Evolutionary conservation across 2,329 filamentous ascomycete genomes (phyloP).

Genomic region (Penicillium sp.): DNA sequence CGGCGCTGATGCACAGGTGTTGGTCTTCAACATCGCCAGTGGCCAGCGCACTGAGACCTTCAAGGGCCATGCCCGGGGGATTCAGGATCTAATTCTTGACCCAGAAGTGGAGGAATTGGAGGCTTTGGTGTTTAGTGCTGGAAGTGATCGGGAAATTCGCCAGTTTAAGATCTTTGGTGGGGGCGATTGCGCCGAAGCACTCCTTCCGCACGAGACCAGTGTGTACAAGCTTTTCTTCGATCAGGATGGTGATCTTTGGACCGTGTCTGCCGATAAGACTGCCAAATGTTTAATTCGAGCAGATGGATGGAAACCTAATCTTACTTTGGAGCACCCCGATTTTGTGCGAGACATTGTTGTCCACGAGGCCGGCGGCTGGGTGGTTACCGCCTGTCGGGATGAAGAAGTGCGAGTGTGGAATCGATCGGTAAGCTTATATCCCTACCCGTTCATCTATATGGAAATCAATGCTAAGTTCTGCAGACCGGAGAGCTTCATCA

Average conservation of each 20-base stretch:
- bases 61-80: slow-evolving; percentile 74
- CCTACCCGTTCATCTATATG: not conserved
- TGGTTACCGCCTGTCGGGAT: slow-evolving; percentile 84
- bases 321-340: slow-evolving; percentile 76
- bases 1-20: slow-evolving; percentile 74
- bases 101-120: slow-evolving; percentile 47
- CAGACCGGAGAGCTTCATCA: slow-evolving; percentile 71
- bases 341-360: slow-evolving; percentile 84
- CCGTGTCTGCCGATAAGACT: slow-evolving; percentile 86
- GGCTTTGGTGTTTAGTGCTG: slow-evolving; percentile 72
- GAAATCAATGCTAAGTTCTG: slow-evolving; percentile 28
- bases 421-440: slow-evolving; percentile 44
- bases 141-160: slow-evolving; percentile 77
- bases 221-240: slow-evolving; percentile 81
- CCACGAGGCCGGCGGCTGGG: slow-evolving; percentile 68
- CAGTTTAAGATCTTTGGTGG: slow-evolving; percentile 52
- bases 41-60: slow-evolving; percentile 72
- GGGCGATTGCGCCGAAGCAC: slow-evolving; percentile 55
- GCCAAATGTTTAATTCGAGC: slow-evolving; percentile 74
- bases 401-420: slow-evolving; percentile 94
- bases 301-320: slow-evolving; percentile 69
- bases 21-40: slow-evolving; percentile 76
- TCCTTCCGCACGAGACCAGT: slow-evolving; percentile 85
- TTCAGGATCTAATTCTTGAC: slow-evolving; percentile 79
- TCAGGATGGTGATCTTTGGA: slow-evolving; percentile 77